Percentiles rank a stretch among this genome's conserved stretches.
Conservation (phyloP, 2,329 filamentous ascomycete genomes). For the Botrytis deweyae region DNA sequence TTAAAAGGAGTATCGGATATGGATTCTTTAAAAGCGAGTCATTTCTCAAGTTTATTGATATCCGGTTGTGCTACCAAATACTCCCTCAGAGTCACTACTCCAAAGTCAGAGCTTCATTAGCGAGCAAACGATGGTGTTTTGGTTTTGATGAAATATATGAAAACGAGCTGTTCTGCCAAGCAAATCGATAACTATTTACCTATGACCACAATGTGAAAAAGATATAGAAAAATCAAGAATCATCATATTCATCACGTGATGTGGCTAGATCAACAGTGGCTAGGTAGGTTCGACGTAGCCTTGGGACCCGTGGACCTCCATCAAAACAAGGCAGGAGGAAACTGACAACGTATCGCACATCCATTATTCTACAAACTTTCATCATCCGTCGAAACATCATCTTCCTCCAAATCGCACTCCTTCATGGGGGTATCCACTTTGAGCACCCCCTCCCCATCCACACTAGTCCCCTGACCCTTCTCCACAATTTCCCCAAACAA, state of each 20-base stretch:
- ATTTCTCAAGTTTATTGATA: too few species aligned
- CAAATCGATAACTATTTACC: too few species aligned
- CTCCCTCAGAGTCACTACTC: background rate
- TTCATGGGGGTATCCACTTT: constrained; percentile 6
- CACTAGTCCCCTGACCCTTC: background rate
- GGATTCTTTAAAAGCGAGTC: too few species aligned
- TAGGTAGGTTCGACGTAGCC: background rate
- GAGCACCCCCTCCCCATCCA: background rate
- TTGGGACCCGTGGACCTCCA: background rate
- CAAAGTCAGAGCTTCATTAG: background rate
- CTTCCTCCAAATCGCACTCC: background rate
- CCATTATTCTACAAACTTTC: background rate
- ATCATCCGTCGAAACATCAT: background rate
- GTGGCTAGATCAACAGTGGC: background rate
- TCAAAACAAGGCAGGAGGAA: background rate
- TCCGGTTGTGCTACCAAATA: too few species aligned
- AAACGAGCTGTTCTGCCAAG: too few species aligned
- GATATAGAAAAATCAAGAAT: background rate
- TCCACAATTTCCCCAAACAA: constrained; percentile 8
- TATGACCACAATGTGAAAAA: background rate
- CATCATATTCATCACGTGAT: background rate
- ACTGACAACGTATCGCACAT: background rate
- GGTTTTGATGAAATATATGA: background rate
- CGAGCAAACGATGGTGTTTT: background rate
- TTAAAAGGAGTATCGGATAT: too few species aligned